Evolutionary conservation across 2,329 filamentous ascomycete species (phyloP).

Genomic region (Hymenotorrendiella dingleyae): DNA sequence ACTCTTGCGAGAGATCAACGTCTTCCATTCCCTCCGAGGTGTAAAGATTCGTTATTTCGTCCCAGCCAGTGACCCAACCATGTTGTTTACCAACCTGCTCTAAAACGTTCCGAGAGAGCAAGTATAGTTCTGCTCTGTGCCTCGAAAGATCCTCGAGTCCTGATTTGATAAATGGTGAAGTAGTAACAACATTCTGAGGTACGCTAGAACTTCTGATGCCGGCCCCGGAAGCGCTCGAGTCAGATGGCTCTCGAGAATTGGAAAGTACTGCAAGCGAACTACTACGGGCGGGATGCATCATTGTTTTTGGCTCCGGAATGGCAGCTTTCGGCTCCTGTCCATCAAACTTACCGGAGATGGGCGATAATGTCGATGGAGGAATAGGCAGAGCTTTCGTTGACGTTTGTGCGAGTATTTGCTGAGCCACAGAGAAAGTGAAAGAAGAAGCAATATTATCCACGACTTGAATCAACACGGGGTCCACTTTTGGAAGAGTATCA

Average conservation of each 20-base stretch:
- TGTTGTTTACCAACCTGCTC: slow-evolving; percentile 65
- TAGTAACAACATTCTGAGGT: slow-evolving; percentile 34
- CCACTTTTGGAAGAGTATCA: slow-evolving; percentile 16
- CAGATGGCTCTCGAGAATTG: slow-evolving; percentile 40
- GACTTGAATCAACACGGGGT: slow-evolving; percentile 42
- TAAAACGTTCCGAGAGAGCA: slow-evolving; percentile 73
- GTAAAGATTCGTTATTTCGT: slow-evolving; percentile 43
- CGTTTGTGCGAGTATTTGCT: slow-evolving; percentile 72
- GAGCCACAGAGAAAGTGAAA: slow-evolving; percentile 70
- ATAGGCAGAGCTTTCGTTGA: slow-evolving; percentile 62
- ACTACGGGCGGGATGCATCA: slow-evolving; percentile 61
- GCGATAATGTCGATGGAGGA: slow-evolving; percentile 49
- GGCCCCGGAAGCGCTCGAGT: no score
- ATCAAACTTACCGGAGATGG: slow-evolving; percentile 29
- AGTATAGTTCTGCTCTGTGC: slow-evolving; percentile 73
- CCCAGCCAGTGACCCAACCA: slow-evolving; percentile 76
- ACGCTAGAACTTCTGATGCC: slow-evolving; percentile 36
- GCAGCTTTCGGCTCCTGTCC: slow-evolving; percentile 54
- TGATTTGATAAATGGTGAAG: slow-evolving; percentile 46
- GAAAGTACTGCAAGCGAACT: slow-evolving; percentile 50
- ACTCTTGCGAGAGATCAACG: slow-evolving; percentile 41
- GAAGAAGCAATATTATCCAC: slow-evolving; percentile 72
- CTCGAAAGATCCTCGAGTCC: slow-evolving; percentile 80
- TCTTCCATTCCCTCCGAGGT: slow-evolving; percentile 46
- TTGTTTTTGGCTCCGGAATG: slow-evolving; percentile 63